Evolutionary conservation across 2,329 filamentous ascomycete species (phyloP).

Genomic region (Aspergillus puulaauensis): DNA sequence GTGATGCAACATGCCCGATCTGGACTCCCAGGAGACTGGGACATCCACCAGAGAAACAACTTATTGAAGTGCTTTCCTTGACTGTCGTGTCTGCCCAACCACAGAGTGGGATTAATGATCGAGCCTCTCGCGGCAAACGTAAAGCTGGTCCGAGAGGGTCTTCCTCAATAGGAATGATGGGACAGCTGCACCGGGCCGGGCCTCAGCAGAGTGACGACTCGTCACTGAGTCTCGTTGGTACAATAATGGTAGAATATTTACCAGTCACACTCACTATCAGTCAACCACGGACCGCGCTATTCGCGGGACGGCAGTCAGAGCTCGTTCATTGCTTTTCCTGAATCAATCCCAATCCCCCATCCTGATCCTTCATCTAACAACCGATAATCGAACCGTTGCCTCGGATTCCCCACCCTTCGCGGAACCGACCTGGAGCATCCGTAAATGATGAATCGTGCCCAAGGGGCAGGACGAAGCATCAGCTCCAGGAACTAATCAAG

Average conservation of each 20-base stretch:
- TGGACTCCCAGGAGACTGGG: not conserved
- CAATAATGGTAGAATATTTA: not conserved
- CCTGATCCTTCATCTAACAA: slow-evolving; percentile 6
- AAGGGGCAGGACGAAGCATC: not conserved
- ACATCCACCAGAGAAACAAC: not conserved
- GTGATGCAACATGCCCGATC: slow-evolving; percentile 4
- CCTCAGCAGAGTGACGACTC: not conserved
- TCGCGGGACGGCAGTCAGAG: not conserved
- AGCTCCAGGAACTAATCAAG: too few species aligned
- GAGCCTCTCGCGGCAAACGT: slow-evolving; percentile 1
- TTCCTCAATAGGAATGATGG: not conserved
- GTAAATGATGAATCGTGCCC: not conserved
- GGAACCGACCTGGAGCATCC: not conserved
- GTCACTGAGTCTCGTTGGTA: not conserved
- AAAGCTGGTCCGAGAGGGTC: not conserved
- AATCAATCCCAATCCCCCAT: not conserved
- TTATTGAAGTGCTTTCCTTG: not conserved
- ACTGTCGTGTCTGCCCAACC: not conserved
- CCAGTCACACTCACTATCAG: too few species aligned
- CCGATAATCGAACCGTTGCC: slow-evolving; percentile 19
- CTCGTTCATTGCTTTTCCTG: not conserved
- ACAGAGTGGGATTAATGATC: not conserved
- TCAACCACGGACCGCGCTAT: not conserved
- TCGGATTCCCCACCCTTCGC: slow-evolving; percentile 14
- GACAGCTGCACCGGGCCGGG: not conserved